phyloP scores from a whole-genome alignment of 1,284 basidiomycete species.

The Moniliella sp. region DNA sequence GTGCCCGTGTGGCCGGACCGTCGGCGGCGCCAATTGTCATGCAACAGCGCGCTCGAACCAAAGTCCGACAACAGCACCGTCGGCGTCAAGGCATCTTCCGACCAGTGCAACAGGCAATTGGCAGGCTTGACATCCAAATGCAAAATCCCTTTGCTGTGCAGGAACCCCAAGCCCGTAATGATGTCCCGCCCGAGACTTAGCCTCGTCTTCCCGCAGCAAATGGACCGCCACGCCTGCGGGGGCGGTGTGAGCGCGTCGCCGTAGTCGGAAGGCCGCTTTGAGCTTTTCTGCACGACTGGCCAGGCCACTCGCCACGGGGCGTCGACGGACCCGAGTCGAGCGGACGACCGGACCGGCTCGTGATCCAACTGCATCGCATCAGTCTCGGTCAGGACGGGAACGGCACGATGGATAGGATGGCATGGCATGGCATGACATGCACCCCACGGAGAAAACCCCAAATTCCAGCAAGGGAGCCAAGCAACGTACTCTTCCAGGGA shows the following conservation, averaged over 20 bases:
- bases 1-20: slow-evolving; percentile 72
- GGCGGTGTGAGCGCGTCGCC: neutral
- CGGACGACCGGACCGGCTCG: no score
- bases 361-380: no score
- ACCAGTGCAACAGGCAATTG: slow-evolving; percentile 75
- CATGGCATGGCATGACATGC: no score
- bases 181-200: slow-evolving; percentile 18
- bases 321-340: no score
- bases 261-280: slow-evolving; percentile 1
- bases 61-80: slow-evolving; percentile 75
- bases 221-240: no score
- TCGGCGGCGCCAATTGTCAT: slow-evolving; percentile 14
- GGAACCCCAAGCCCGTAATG: slow-evolving; percentile 17
- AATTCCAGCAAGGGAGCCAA: no score
- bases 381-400: no score
- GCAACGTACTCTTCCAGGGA: slow-evolving; percentile 28
- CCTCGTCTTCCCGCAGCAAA: slow-evolving; percentile 22
- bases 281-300: slow-evolving; percentile 1
- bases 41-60: slow-evolving; percentile 47
- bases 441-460: slow-evolving; percentile 3
- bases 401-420: no score
- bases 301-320: no score
- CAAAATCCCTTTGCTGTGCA: slow-evolving; percentile 39
- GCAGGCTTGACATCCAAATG: slow-evolving; percentile 81
- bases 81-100: slow-evolving; percentile 56